phyloP scores from a whole-genome alignment of 192 early-diverging fungal species.

The Coemansia nantahalensis region DNA sequence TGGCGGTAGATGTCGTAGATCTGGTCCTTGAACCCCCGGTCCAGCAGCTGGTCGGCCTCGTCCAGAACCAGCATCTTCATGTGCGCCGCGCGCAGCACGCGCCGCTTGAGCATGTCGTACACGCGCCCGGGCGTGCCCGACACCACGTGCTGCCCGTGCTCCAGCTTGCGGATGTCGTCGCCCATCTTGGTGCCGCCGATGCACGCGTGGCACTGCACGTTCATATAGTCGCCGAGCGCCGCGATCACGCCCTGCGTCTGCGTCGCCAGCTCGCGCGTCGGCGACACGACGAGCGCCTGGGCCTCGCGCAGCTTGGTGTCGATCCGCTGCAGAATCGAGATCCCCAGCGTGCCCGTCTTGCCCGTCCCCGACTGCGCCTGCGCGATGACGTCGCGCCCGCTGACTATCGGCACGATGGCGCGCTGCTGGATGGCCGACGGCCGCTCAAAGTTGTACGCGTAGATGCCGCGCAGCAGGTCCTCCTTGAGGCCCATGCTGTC shows the following conservation, averaged over 20 bases:
- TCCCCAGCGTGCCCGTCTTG: constrained; percentile 97
- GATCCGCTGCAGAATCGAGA: constrained; percentile 88
- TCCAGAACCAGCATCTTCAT: constrained; percentile 97
- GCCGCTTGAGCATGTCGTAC: constrained; percentile 94
- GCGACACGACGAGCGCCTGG: constrained; percentile 90
- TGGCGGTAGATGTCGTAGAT: constrained; percentile 93
- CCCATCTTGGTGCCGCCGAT: constrained; percentile 91
- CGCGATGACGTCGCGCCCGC: constrained; percentile 91
- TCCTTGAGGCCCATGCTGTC: constrained; percentile 98
- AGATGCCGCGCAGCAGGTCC: constrained; percentile 94
- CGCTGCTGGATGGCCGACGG: constrained; percentile 99
- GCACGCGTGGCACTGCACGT: constrained; percentile 91
- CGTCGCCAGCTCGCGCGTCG: constrained; percentile 93
- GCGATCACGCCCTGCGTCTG: constrained; percentile 93
- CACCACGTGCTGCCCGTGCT: constrained; percentile 89
- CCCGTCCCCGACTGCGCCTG: constrained; percentile 99
- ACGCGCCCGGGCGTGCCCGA: constrained; percentile 95
- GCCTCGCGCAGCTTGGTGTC: constrained; percentile 85
- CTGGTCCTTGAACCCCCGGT: constrained; percentile 95
- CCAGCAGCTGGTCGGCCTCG: constrained; percentile 96
- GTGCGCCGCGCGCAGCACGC: constrained; percentile 72
- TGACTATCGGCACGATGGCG: constrained; percentile 87
- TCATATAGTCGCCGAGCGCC: constrained; percentile 97
- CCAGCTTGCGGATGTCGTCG: constrained; percentile 92
- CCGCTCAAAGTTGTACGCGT: constrained; percentile 98